These are phyloP conservation scores for Ustilago loliicola DNA, from an alignment of 1,284 basidiomycete genomes.

Conservation along the genomic window DNA sequence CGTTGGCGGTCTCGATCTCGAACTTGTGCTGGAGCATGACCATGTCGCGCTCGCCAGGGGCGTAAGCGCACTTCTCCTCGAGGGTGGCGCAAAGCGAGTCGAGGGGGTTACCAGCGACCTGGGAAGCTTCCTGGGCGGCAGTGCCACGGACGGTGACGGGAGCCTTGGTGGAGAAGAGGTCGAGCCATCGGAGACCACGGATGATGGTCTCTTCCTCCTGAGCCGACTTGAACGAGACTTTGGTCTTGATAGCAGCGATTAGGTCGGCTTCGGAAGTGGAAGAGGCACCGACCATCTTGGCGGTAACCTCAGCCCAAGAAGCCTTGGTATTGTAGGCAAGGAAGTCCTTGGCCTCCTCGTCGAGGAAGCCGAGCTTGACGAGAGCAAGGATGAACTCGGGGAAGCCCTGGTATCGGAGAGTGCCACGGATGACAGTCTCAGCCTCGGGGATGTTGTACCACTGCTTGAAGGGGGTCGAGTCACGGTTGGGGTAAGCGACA, in stretches of 20 bases:
- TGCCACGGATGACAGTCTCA: constrained; percentile 91
- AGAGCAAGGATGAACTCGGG: constrained; percentile 93
- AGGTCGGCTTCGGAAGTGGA: constrained; percentile 74
- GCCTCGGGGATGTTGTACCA: constrained; percentile 94
- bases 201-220: constrained; percentile 61
- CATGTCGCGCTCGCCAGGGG: constrained; percentile 89
- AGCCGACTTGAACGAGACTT: constrained; percentile 56
- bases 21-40: constrained; percentile 96
- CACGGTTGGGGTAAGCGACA: constrained; percentile 96
- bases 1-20: constrained; percentile 61
- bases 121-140: constrained; percentile 75
- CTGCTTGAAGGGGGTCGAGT: constrained; percentile 87
- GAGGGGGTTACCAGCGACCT: constrained; percentile 83
- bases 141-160: constrained; percentile 71
- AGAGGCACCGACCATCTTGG: constrained; percentile 82
- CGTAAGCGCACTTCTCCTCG: constrained; percentile 92
- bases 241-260: constrained; percentile 56
- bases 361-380: constrained; percentile 89
- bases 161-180: constrained; percentile 80
- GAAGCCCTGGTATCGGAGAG: constrained; percentile 97
- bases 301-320: constrained; percentile 78
- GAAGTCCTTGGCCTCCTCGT: constrained; percentile 83
- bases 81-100: constrained; percentile 93
- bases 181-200: constrained; percentile 83
- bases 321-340: constrained; percentile 60